phyloP scores from a whole-genome alignment of 192 early-diverging fungal species.

The Coemansia sp. region DNA sequence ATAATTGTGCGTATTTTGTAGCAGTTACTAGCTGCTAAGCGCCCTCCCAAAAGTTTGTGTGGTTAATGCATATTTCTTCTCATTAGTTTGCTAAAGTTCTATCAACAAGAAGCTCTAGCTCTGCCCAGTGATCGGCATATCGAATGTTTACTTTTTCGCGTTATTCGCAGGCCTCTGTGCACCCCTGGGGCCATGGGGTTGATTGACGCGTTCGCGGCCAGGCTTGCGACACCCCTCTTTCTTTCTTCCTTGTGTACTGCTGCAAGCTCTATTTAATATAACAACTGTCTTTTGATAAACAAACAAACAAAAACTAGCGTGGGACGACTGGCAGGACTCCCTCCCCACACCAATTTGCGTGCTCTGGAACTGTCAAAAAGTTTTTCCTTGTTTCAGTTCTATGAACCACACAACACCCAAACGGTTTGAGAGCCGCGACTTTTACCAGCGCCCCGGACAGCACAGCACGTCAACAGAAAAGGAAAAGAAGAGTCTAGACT shows the following conservation, averaged over 20 bases:
- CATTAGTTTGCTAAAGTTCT: too few species aligned
- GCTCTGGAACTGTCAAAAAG: neutral
- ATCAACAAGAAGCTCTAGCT: too few species aligned
- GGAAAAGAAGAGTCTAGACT: conserved; percentile 21
- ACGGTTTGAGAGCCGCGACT: conserved; percentile 41
- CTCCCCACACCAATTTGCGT: neutral
- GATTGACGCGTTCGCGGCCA: conserved; percentile 9
- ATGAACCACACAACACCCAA: conserved; percentile 41
- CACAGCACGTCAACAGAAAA: conserved; percentile 42
- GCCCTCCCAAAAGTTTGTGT: neutral
- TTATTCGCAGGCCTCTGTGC: too few species aligned
- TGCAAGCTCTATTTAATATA: neutral
- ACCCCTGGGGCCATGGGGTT: too few species aligned
- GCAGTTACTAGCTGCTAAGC: neutral
- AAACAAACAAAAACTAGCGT: conserved; percentile 1
- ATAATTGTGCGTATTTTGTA: neutral
- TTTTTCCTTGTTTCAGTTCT: conserved; percentile 5
- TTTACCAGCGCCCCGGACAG: conserved; percentile 50
- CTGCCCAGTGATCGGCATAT: too few species aligned
- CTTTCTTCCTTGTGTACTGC: neutral
- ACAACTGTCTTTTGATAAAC: neutral
- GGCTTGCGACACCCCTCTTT: neutral
- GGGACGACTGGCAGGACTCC: neutral
- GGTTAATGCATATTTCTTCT: neutral
- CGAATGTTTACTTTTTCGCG: conserved; percentile 3